A percentile compares a stretch with the other conserved stretches of the same genome.
These are phyloP conservation scores for Raphidocelis subcapitata DNA, from an alignment of 139 green algal genomes.

Conservation along the genomic window DNA sequence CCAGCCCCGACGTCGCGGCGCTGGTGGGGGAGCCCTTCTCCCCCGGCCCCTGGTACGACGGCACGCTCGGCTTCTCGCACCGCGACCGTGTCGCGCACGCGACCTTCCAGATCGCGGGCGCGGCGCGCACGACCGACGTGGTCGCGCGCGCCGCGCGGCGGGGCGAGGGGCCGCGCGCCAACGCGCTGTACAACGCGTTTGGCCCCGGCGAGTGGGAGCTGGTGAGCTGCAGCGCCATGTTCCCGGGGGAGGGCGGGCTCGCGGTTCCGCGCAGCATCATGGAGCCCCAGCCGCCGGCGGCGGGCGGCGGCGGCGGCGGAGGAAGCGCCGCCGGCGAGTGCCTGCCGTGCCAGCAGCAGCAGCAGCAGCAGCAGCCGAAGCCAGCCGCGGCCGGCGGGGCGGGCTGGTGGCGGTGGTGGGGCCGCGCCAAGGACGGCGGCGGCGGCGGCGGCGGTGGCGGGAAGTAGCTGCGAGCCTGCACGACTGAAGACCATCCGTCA, in stretches of 20 bases:
- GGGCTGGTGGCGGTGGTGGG: too few species aligned
- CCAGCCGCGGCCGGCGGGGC: too few species aligned
- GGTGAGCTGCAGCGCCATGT: constrained; percentile 20
- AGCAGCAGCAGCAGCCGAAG: constrained; percentile 6
- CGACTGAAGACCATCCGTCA: too few species aligned
- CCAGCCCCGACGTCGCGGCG: not conserved
- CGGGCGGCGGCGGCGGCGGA: not conserved
- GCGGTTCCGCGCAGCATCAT: constrained; percentile 13
- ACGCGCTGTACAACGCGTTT: constrained; percentile 24
- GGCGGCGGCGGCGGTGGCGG: too few species aligned
- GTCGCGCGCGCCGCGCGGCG: constrained; percentile 10
- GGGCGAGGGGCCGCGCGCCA: not conserved
- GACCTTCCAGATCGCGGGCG: constrained; percentile 24
- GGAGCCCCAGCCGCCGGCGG: constrained; percentile 5
- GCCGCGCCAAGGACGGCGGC: too few species aligned
- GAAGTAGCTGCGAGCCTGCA: too few species aligned
- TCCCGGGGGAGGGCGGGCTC: constrained; percentile 14
- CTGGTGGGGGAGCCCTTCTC: constrained; percentile 7
- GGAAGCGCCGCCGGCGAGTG: not conserved
- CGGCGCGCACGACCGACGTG: constrained; percentile 16
- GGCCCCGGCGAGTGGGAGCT: constrained; percentile 6
- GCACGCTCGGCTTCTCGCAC: constrained; percentile 24
- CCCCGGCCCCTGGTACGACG: constrained; percentile 20
- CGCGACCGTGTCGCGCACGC: constrained; percentile 12
- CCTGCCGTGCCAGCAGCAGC: constrained; percentile 12